Evolutionary conservation across 495 filamentous ascomycete species (phyloP), one percentile per base, ranked within the genome.

Genomic region (Neurospora sp.): DNA sequence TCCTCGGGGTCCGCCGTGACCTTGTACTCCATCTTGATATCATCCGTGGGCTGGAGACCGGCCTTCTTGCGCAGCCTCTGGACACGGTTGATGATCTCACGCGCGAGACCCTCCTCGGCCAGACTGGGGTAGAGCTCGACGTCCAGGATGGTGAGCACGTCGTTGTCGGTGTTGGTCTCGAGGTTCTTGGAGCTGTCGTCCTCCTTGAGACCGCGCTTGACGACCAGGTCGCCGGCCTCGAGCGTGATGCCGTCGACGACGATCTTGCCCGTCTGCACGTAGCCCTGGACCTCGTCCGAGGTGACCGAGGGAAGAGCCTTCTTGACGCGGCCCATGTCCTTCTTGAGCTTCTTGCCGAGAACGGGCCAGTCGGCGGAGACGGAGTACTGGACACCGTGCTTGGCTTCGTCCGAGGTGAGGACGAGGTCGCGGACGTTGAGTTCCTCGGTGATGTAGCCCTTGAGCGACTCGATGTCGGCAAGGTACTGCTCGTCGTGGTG

Each of bases 321-420:
- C 85, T 94, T 94, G 71, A 98, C 94, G 81, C 89, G 93, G 75
- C 90, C 89, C 70, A 91, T 92, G 77, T 95, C 96, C 84, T 96
- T 98, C 87, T 93, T 96, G 71, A 98, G 86, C 84, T 98, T 98
- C 89, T 97, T 97, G 73, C 96, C 96, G 42, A 99, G 87, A 0
- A 91, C 93, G 2, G 95, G 92, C 93, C 94, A 98, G 82, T 99
- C 96, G 10, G 93, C 96, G 39, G 86, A 86, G 54, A 93, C 92
- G 72, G 90, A 92, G 84, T 97, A 97, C 77, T 95, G 92, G 23
- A 99, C 94, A 66, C 92, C 91, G 84, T 98, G 97, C 77, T 90
- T 92, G 46, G 88, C 90, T 83, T 98, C 96, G 73, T 99, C 93
- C 8, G 89, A 90, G 2, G 93, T 92, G 71, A 98, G 85, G 39